phyloP scores from a whole-genome alignment of 2,329 filamentous ascomycete species.

The Nemania serpens region DNA sequence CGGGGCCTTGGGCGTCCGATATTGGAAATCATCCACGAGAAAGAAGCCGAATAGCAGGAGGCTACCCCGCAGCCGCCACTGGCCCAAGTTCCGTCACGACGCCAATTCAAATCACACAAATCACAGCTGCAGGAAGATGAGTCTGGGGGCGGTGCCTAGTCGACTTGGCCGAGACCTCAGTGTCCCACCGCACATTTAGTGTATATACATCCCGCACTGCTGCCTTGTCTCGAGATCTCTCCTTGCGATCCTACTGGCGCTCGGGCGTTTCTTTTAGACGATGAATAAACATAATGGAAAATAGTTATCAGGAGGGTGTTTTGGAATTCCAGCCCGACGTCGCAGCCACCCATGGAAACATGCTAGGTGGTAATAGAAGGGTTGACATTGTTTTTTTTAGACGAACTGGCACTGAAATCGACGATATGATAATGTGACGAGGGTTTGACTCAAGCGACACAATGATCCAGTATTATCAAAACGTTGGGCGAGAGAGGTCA shows the following conservation, averaged over 20 bases:
- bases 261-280: constrained; percentile 26
- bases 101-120: constrained; percentile 22
- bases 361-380: background rate
- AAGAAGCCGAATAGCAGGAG: background rate
- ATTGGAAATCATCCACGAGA: constrained; percentile 19
- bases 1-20: constrained; percentile 18
- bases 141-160: constrained; percentile 20
- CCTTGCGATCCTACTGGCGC: constrained; percentile 28
- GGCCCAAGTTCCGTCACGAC: constrained; percentile 3
- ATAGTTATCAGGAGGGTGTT: constrained; percentile 17
- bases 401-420: no score
- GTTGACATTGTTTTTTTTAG: background rate
- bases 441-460: background rate
- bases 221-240: constrained; percentile 19
- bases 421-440: no score
- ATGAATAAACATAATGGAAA: constrained; percentile 28
- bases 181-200: constrained; percentile 8
- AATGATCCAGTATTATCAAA: background rate
- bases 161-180: constrained; percentile 26
- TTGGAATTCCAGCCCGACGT: constrained; percentile 11
- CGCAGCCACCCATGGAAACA: constrained; percentile 9
- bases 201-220: constrained; percentile 14
- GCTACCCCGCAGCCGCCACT: constrained; percentile 27
- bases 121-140: constrained; percentile 23
- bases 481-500: background rate